Evolutionary conservation across 2,329 filamentous ascomycete species (phyloP), one percentile per base, ranked within the genome.

Genomic region (Phialophora verrucosa): DNA sequence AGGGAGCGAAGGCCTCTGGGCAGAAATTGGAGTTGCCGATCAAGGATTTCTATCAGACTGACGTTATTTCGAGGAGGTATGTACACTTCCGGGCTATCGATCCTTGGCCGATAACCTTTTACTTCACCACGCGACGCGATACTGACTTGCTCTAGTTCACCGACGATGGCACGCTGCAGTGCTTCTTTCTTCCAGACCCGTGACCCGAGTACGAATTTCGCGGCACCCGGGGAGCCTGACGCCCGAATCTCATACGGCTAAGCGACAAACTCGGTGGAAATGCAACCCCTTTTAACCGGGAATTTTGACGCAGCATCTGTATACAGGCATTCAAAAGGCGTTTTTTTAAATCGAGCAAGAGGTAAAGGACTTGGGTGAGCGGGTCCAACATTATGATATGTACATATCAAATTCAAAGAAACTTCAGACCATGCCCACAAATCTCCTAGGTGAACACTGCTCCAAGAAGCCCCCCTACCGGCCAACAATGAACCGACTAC

Each of bases 11-110:
- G 80, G 75, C 85, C n/a, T 90, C 83, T 49, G 89, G 88, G n/a
- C 81, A 85, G 73, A 87, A 91, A 32, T 85, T 99, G 75, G 92
- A 89, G 84, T 91, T 91, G 81, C 88, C 91, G 64, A 92, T 99
- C 74, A 89, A 97, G 75, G 92, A 99, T 84, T 99, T 99, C 80
- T 99, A 93, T 83, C 97, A 98, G 81, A 99, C 95, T 79, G 94
- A 99, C 81, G 88, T 90, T 65, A 97, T 99, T 79, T 96, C 93
- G 47, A 90, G 95, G 86, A 97, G 92, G 92, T 95, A 83, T 79
- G 88, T 83, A 54, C 11, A 20, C 56, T 4, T 14, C 60, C 31
- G 20, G 38, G 57, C 14, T 47, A 20, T 23, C 6, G 20, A 1
- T 44, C 17, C 38, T 44, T 44, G 17, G 17, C 8, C 17, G 14